Evolutionary conservation across 208 protist genomes (phyloP).

Genomic region (Borovskyia barvae): DNA sequence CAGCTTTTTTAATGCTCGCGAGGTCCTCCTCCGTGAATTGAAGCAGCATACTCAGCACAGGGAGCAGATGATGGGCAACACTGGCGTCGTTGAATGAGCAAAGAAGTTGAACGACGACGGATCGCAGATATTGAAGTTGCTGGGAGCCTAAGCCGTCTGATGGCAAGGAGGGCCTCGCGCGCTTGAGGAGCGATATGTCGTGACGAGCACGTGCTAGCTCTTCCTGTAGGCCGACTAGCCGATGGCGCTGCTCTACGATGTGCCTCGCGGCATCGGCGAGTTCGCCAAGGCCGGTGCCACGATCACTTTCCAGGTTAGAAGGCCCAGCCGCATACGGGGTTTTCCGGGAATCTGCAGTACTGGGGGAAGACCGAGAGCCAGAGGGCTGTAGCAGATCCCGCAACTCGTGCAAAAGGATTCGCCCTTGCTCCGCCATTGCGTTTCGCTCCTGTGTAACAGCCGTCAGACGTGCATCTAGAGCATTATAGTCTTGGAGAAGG

Average conservation of each 20-base stretch:
- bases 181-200: slow-evolving; percentile 20
- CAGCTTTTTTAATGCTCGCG: slow-evolving; percentile 40
- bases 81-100: slow-evolving; percentile 42
- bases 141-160: slow-evolving; percentile 41
- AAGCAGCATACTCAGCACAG: slow-evolving; percentile 74
- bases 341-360: neutral
- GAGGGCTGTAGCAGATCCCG: slow-evolving; percentile 6
- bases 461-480: slow-evolving; percentile 16
- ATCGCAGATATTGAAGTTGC: slow-evolving; percentile 65
- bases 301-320: too few species aligned
- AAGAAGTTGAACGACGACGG: slow-evolving; percentile 72
- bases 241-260: slow-evolving; percentile 13
- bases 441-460: slow-evolving; percentile 32
- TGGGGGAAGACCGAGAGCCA: neutral
- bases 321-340: neutral
- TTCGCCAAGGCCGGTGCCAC: neutral
- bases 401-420: slow-evolving; percentile 18
- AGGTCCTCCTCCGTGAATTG: slow-evolving; percentile 53
- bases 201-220: slow-evolving; percentile 9
- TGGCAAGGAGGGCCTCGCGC: neutral
- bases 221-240: slow-evolving; percentile 7
- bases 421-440: slow-evolving; percentile 30
- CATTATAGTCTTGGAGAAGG: slow-evolving; percentile 56
- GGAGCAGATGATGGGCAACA: slow-evolving; percentile 63
- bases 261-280: slow-evolving; percentile 7